Evolutionary conservation across 768 basidiomycete genomes (phyloP).

Genomic region (Kondoa malvinella): DNA sequence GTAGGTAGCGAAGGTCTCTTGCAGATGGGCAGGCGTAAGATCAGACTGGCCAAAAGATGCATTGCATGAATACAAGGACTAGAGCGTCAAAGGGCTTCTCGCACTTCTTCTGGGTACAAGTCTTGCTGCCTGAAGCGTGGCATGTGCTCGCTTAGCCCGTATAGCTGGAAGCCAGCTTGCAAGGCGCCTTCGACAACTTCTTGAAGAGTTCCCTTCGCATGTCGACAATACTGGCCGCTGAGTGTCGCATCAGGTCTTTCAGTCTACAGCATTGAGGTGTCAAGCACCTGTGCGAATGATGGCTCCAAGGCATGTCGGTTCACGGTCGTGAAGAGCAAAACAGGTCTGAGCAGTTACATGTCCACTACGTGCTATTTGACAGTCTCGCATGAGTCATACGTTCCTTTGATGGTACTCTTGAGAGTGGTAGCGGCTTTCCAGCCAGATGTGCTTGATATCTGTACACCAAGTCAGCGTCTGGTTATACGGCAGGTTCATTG

Average conservation of each 20-base stretch:
- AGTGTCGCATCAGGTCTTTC: background rate
- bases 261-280: background rate
- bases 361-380: too few relatives aligned
- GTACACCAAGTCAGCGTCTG: too few relatives aligned
- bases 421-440: too few relatives aligned
- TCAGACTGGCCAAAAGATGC: conserved; percentile 37
- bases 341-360: too few relatives aligned
- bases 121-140: conserved; percentile 67
- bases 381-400: too few relatives aligned
- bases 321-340: too few relatives aligned
- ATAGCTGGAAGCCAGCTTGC: conserved; percentile 55
- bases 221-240: conserved; percentile 74
- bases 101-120: conserved; percentile 90
- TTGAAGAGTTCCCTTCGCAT: conserved; percentile 63
- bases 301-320: background rate
- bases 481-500: too few relatives aligned
- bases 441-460: too few relatives aligned
- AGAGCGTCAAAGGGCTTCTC: conserved; percentile 18
- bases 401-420: too few relatives aligned
- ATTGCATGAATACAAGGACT: background rate
- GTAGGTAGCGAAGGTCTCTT: conserved; percentile 53
- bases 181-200: conserved; percentile 70
- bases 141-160: conserved; percentile 80
- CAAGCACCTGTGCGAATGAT: conserved; percentile 7
- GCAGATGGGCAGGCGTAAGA: conserved; percentile 41